These are phyloP conservation scores for Euphorbia celastroides DNA, from an alignment of 441 rosid species.

Conservation along the genomic window DNA sequence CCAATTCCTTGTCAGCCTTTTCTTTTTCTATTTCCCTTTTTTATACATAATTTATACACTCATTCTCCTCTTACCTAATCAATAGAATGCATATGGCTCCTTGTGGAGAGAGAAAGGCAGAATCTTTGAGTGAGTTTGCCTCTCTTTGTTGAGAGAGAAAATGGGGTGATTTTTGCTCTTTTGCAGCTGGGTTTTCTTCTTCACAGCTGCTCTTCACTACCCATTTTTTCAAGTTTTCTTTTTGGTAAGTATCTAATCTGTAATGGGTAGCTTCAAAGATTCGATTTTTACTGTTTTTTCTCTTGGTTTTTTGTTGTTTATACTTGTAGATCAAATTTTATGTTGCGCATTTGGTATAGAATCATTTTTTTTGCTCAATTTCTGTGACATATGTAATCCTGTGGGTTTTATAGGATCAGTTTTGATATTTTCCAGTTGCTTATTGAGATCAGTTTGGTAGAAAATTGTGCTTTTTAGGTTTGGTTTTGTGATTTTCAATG, in stretches of 20 bases:
- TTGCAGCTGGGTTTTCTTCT: conserved; percentile 54
- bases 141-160: conserved; percentile 20
- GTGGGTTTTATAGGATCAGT: neutral
- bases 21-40: neutral
- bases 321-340: conserved; percentile 19
- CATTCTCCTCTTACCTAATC: conserved; percentile 28
- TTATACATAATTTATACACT: conserved; percentile 13
- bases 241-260: conserved; percentile 29
- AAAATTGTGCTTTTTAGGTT: conserved; percentile 9
- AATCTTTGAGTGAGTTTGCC: conserved; percentile 14
- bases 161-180: conserved; percentile 49
- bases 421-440: no score
- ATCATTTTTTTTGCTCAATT: conserved; percentile 11
- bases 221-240: conserved; percentile 13
- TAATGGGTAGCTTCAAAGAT: conserved; percentile 9
- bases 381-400: neutral
- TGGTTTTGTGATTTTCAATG: neutral
- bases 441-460: neutral
- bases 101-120: conserved; percentile 21
- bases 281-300: conserved; percentile 12
- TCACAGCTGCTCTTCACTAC: conserved; percentile 41
- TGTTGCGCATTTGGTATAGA: neutral
- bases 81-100: conserved; percentile 31
- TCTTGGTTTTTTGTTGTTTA: neutral
- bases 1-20: conserved; percentile 2